Evolutionary conservation across 2,329 filamentous ascomycete species (phyloP).

Genomic region (Endoconidiophora polonica): DNA sequence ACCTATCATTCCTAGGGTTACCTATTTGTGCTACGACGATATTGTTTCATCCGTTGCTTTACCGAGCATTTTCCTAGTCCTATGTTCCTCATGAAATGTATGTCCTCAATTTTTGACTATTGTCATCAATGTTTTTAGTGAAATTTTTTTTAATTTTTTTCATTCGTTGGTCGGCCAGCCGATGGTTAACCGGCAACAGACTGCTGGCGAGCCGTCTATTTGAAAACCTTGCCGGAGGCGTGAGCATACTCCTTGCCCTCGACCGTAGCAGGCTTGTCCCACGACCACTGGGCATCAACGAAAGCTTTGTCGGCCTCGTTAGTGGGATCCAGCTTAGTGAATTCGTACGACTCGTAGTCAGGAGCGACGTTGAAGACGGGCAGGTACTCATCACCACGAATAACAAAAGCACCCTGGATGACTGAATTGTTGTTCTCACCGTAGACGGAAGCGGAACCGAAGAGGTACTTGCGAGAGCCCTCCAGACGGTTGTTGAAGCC

Average conservation of each 20-base stretch:
- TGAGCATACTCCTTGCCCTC: constrained; percentile 79
- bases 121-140: constrained; percentile 9
- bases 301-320: constrained; percentile 74
- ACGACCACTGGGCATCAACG: constrained; percentile 75
- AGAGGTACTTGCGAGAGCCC: constrained; percentile 94
- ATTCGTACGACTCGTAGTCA: constrained; percentile 90
- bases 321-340: constrained; percentile 86
- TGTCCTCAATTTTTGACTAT: constrained; percentile 11
- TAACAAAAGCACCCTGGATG: constrained; percentile 83
- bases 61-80: constrained; percentile 1
- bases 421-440: constrained; percentile 77
- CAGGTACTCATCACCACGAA: constrained; percentile 74
- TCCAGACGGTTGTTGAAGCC: constrained; percentile 97
- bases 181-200: constrained; percentile 14
- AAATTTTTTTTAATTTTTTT: constrained; percentile 12
- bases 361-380: constrained; percentile 94
- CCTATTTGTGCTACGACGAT: neutral
- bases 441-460: constrained; percentile 79
- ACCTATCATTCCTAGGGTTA: neutral
- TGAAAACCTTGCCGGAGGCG: constrained; percentile 96
- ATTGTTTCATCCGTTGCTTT: constrained; percentile 5
- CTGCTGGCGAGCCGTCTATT: constrained; percentile 41
- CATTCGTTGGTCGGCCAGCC: neutral
- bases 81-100: constrained; percentile 14
- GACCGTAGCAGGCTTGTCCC: constrained; percentile 69